Conservation (phyloP, 768 basidiomycete genomes). For the Ramaria sp. region DNA sequence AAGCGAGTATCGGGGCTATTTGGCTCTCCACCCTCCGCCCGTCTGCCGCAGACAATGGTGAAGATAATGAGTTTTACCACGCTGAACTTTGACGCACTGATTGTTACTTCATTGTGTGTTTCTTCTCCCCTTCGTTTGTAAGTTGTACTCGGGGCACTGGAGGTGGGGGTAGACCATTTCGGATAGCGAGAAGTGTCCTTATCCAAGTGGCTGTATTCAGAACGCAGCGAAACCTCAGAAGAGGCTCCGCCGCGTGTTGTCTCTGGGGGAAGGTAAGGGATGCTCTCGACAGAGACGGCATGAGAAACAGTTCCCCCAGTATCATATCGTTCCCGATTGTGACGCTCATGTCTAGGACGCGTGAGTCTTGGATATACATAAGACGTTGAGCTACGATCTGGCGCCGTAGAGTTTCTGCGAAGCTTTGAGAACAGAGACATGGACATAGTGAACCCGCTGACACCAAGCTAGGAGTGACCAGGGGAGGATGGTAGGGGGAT, state of each 20-base stretch:
- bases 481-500: not conserved
- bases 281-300: conserved; percentile 4
- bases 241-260: not conserved
- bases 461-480: not conserved
- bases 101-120: not conserved
- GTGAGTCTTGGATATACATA: not conserved
- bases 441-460: not conserved
- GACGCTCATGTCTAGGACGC: not conserved
- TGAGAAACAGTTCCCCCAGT: not conserved
- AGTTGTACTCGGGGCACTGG: not conserved
- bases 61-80: not conserved
- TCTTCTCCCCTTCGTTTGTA: not conserved
- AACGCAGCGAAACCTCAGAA: conserved; percentile 5
- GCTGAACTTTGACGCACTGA: not conserved
- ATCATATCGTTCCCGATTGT: not conserved
- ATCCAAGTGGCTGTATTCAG: conserved; percentile 7
- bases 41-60: not conserved
- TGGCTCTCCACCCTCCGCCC: not conserved
- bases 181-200: conserved; percentile 6
- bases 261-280: conserved; percentile 5
- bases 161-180: not conserved
- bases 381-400: not conserved
- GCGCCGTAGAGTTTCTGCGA: not conserved
- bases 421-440: conserved; percentile 7
- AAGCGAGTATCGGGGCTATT: not conserved